Base-by-base conservation (phyloP, 2,329 filamentous ascomycete species). In the Rugonectria rugulosa region DNA sequence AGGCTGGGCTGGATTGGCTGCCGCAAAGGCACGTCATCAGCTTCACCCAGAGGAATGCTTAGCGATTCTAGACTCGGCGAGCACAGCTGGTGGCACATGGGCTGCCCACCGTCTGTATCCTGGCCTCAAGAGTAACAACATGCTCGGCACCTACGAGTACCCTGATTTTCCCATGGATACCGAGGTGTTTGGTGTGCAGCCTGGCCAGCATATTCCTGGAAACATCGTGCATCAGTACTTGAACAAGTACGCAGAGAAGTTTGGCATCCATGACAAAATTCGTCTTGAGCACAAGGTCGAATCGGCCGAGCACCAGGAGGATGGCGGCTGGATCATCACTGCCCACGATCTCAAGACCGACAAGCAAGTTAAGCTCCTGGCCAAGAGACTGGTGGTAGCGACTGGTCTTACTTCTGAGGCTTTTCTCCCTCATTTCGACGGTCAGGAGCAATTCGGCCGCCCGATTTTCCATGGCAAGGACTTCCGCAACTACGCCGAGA, bases 91-190 rank as follows among this genome's bases (percentile, higher is more conserved):
- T 1, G 90, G 90, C 4, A 85, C 86, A 14, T 93, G 89, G 90
- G 82, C 86, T 8, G 77, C 84, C 52, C 77, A 88, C 31, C 81
- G 88, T 1, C 73, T 91, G 1, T 89, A 92, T 68, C 83, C 86
- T 0, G 86, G 84, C 1, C 79, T 94, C 43, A 89, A 86, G 65
- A 87, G 84, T 48, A 93, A 94, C 72, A 92, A 92, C 66, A 81
- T 91, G 69, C 70, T 88, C 10, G 89, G 89, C 3, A 88, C 85
- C 0, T 91, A 88, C 62, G 88, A 93, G 70, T 92, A 84, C 65
- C 84, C 85, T 0, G 90, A 91, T 64, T 91, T 90, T 56, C 88
- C 88, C 15, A 88, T 93, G 85, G 77, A 81, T 54, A 71, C 75
- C 7, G 79, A 79, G 17, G 78, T 73, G 0, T 87, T 82, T 62